A percentile compares a stretch with the other conserved stretches of the same genome.
phyloP scores from a whole-genome alignment of 495 filamentous ascomycete species.

The Hyaloscypha finlandica region DNA sequence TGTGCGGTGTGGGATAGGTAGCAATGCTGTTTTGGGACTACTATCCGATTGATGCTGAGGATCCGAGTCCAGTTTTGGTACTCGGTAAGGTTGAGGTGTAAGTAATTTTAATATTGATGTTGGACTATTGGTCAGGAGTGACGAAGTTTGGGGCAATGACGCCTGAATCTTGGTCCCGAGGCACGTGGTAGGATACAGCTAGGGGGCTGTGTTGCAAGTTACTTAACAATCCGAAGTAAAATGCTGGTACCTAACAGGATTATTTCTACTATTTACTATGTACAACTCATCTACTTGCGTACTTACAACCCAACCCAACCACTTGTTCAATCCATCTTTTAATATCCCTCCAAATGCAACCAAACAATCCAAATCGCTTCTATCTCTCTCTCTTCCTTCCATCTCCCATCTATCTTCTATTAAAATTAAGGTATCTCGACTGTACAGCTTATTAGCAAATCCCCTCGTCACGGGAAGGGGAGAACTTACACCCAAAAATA shows the following conservation, averaged over 20 bases:
- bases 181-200: no score
- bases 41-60: no score
- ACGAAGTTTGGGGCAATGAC: not conserved
- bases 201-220: no score
- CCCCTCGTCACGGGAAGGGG: slow-evolving; percentile 2
- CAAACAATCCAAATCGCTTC: not conserved
- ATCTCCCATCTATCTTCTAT: slow-evolving; percentile 48
- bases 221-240: no score
- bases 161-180: not conserved
- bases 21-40: no score
- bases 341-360: not conserved
- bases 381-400: not conserved
- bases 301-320: not conserved
- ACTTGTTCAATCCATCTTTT: not conserved
- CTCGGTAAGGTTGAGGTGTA: not conserved
- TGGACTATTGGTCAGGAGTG: not conserved
- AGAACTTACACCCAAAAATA: slow-evolving; percentile 66
- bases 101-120: not conserved
- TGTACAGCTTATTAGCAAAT: slow-evolving; percentile 34
- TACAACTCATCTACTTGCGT: not conserved
- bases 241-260: no score
- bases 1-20: no score
- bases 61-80: not conserved
- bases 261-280: not conserved
- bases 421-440: slow-evolving; percentile 68